These are phyloP conservation scores for Nakazawaea sp. DNA, from an alignment of 805 yeast genomes.

Conservation along the genomic window DNA sequence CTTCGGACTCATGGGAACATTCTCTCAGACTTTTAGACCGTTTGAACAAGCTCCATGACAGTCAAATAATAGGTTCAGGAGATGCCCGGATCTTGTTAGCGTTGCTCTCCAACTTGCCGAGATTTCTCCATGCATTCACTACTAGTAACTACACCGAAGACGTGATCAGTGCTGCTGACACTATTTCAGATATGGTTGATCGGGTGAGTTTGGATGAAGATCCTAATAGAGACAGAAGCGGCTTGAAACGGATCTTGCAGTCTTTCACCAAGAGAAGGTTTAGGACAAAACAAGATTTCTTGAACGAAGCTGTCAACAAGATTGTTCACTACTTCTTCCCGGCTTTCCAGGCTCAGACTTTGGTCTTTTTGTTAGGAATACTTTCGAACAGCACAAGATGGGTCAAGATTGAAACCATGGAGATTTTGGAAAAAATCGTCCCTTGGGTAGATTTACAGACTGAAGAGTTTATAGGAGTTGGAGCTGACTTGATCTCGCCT, in stretches of 20 bases:
- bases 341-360: constrained; percentile 61
- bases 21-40: constrained; percentile 69
- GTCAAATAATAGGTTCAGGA: constrained; percentile 71
- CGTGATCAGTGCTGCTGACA: constrained; percentile 43
- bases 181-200: constrained; percentile 57
- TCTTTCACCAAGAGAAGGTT: constrained; percentile 76
- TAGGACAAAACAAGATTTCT: constrained; percentile 84
- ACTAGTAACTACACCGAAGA: constrained; percentile 43
- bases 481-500: constrained; percentile 94
- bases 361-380: constrained; percentile 72
- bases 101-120: constrained; percentile 71
- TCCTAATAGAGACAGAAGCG: constrained; percentile 26
- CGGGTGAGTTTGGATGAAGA: constrained; percentile 31
- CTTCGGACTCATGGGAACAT: constrained; percentile 73
- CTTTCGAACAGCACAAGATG: constrained; percentile 70
- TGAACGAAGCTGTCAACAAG: constrained; percentile 70
- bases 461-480: constrained; percentile 80
- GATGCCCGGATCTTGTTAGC: constrained; percentile 66
- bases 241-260: constrained; percentile 61
- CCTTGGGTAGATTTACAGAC: constrained; percentile 71
- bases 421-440: constrained; percentile 62
- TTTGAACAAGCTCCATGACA: constrained; percentile 57
- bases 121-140: constrained; percentile 78
- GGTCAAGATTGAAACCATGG: constrained; percentile 79
- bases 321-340: constrained; percentile 69